Percentiles rank a stretch among this genome's conserved stretches.
These are phyloP conservation scores for Monosporascus cannonballus DNA, from an alignment of 2,329 filamentous ascomycete species.

Conservation along the genomic window DNA sequence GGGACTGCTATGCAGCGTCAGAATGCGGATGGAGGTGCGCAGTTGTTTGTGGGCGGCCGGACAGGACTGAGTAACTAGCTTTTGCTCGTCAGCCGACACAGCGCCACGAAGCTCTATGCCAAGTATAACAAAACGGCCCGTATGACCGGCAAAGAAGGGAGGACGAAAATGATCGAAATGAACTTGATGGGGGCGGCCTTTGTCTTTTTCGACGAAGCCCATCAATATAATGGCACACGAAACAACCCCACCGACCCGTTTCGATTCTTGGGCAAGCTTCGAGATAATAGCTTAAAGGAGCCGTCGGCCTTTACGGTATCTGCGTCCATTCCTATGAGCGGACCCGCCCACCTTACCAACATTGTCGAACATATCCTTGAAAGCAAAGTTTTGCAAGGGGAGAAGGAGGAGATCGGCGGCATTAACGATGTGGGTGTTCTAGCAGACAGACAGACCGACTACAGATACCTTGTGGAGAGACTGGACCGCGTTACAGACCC, in stretches of 20 bases:
- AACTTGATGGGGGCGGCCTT: no score
- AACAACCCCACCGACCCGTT: background rate
- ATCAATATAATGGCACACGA: constrained; percentile 1
- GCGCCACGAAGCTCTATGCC: no score
- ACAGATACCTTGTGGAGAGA: background rate
- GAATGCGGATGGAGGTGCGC: no score
- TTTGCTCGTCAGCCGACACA: no score
- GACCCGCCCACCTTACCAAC: background rate
- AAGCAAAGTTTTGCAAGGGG: background rate
- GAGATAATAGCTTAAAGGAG: background rate
- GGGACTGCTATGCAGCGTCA: no score
- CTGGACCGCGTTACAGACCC: background rate
- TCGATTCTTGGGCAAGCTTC: background rate
- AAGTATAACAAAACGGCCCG: background rate
- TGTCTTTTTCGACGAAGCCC: background rate
- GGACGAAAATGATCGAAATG: background rate
- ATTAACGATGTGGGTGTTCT: background rate
- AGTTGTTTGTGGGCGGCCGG: no score
- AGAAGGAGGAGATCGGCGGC: background rate
- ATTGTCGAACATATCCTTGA: background rate
- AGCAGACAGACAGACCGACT: background rate
- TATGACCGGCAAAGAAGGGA: background rate
- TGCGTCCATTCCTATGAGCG: constrained; percentile 1
- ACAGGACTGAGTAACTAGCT: no score
- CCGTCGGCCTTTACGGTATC: background rate